Base-by-base conservation (phyloP, 179 eudicot species). In the Spinacia oleracea region DNA sequence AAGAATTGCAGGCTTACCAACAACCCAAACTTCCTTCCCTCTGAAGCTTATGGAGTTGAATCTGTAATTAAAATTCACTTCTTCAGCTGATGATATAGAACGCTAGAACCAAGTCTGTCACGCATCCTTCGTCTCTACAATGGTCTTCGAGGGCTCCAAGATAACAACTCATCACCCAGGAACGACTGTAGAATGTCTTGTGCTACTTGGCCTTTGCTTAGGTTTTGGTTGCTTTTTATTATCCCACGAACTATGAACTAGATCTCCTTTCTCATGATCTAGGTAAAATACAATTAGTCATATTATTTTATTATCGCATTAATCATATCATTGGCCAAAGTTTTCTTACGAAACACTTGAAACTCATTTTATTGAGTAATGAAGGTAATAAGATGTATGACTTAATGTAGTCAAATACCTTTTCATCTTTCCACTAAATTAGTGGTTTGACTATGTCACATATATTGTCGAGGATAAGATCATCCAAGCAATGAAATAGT, bases 21-120 rank as follows among this genome's bases (percentile, higher is more conserved):
- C 86, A 74, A 95, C 91, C 98, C 98, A 95, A 29, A 97, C 97
- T 76, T 95, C 98, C 77, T 95, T 93, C 25, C 97, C 98, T 77
- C 73, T 89, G 78, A 95, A 95, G 81, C 97, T 95, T 81, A 93
- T 93, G 77, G 90, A 89, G 78, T 93, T 95, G 79, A 95, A 95
- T 77, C 97, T 90, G 85, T 95, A 95, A 80, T 93, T 95, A 79
- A 95, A 95, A 83, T 95, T 97, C 87, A 93, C 97, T 51, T 91
- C 97, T 83, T 95, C 98, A 51, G 98, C 98, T 45, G 98, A 91
- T 42, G 89, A 73, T 83, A 95, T 93, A 5, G 95, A 89, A 71
- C 97, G 91, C 32, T 90, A 88, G 48, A 27, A 85, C 98, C 97
- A 93, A 59, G 90, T 89, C 71, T 81, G 77, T 48, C 98, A 97